Evolutionary conservation across 2,329 filamentous ascomycete genomes (phyloP).

Genomic region (Tolypocladium tropicale): DNA sequence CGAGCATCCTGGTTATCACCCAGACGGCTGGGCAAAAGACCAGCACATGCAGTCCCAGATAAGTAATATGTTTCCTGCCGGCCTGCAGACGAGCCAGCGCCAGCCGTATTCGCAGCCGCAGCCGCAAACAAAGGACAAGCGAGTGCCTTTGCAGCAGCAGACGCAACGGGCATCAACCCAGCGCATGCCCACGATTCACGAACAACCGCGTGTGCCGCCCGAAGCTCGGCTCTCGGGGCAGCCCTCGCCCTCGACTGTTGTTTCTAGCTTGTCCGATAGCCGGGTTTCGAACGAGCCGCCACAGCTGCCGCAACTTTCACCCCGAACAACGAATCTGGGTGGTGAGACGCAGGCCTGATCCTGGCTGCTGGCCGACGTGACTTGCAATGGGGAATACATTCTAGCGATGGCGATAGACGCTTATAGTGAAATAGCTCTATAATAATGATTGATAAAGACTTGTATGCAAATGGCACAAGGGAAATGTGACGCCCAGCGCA

Average conservation of each 20-base stretch:
- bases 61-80: not conserved
- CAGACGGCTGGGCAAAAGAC: not conserved
- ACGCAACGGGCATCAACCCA: not conserved
- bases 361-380: not conserved
- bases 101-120: not conserved
- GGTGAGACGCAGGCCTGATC: not conserved
- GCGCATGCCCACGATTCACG: not conserved
- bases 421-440: too few species aligned
- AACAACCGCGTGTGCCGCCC: not conserved
- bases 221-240: not conserved
- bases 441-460: not conserved
- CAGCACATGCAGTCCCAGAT: not conserved
- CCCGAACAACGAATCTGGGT: not conserved
- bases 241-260: not conserved
- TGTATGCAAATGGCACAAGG: too few species aligned
- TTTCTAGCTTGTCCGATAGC: not conserved
- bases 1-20: slow-evolving; percentile 1
- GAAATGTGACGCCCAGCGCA: too few species aligned
- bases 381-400: too few species aligned
- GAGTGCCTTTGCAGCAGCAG: not conserved
- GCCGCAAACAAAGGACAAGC: not conserved
- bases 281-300: not conserved
- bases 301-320: not conserved
- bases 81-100: not conserved
- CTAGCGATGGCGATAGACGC: too few species aligned